Base-by-base conservation (phyloP, 1,139 yeast genomes). In the Zygosaccharomyces pseudobailii region DNA sequence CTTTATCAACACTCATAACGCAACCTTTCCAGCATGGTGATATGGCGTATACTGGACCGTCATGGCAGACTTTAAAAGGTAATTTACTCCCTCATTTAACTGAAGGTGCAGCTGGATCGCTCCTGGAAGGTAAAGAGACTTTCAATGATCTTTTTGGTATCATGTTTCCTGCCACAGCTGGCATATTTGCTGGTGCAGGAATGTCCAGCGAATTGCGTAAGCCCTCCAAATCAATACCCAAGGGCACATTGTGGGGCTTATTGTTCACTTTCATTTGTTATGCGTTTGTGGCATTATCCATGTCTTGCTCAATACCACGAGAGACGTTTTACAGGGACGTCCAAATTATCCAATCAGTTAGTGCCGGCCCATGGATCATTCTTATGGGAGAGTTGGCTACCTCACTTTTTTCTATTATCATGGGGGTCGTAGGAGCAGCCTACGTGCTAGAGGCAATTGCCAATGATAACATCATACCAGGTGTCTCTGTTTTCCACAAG, bases 181-280 rank as follows among this genome's bases (percentile, higher is more conserved):
- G 98, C 50, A 90, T 92, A 36, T 85, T 90, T 66, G 97, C 98
- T 1, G 98, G 98, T n/a, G 97, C 97, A 1, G 86, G 95, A 13
- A 92, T 92, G 97, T 88, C 96, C 40, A 97, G 98, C n/a, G 96
- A 89, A 57, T 73, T 92, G 52, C 72, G 78, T 50, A 81, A 76
- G 49, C 98, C 98, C 0, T 87, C 96, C 0, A 81, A 78, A 56
- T 82, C 95, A 1, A 92, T 92, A 46, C 97, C 98, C 0, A 74
- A 76, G 51, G 98, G 98, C 6, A 92, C 98, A 0, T 67, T 92
- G 24, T 78, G 82, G 71, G 97, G 97, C 0, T 70, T 92, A 6
- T 54, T 81, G 3, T 70, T 87, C 37, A 89, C 97, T 0, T 88
- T 92, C 61, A 55, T 74, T 2, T 78, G 87, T 42, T 92, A 92